Conservation (phyloP, 1,284 basidiomycete genomes). For the Cutaneotrichosporon cyanovorans region DNA sequence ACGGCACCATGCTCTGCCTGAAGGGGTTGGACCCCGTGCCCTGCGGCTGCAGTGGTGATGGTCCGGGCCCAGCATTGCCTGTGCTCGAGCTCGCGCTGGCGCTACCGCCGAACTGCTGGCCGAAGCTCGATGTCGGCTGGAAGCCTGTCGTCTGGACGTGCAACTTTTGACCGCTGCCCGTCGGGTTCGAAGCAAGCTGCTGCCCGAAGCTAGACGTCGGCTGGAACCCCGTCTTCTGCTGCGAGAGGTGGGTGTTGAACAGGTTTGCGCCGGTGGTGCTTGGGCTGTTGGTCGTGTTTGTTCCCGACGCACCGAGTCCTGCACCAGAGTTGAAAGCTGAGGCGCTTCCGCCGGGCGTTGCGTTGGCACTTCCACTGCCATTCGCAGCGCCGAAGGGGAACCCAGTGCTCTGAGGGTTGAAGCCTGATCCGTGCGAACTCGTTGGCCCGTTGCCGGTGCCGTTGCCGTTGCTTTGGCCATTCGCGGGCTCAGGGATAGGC, state of each 20-base stretch:
- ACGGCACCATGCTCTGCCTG: slow-evolving; percentile 20
- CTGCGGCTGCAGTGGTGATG: slow-evolving; percentile 11
- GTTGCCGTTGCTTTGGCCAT: background rate
- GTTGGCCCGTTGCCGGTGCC: background rate
- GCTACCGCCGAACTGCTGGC: background rate
- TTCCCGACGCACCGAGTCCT: background rate
- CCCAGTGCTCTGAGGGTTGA: slow-evolving; percentile 19
- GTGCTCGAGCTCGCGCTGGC: background rate
- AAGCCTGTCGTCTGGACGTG: slow-evolving; percentile 48
- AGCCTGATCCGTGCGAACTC: slow-evolving; percentile 3
- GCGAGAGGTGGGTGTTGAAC: background rate
- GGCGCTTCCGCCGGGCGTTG: no score
- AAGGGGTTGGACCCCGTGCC: slow-evolving; percentile 33
- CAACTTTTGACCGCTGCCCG: background rate
- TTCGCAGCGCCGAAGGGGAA: slow-evolving; percentile 13
- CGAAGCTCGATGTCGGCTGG: slow-evolving; percentile 35
- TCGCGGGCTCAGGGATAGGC: slow-evolving; percentile 42
- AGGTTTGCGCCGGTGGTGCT: no score
- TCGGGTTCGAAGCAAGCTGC: slow-evolving; percentile 51
- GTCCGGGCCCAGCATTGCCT: background rate
- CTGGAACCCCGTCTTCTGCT: slow-evolving; percentile 55
- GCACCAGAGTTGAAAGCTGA: background rate
- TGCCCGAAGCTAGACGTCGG: slow-evolving; percentile 80
- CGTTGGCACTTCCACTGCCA: background rate
- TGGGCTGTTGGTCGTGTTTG: background rate